Evolutionary conservation across 257 asterid species (phyloP).

Genomic region (Solanum peruvianum): DNA sequence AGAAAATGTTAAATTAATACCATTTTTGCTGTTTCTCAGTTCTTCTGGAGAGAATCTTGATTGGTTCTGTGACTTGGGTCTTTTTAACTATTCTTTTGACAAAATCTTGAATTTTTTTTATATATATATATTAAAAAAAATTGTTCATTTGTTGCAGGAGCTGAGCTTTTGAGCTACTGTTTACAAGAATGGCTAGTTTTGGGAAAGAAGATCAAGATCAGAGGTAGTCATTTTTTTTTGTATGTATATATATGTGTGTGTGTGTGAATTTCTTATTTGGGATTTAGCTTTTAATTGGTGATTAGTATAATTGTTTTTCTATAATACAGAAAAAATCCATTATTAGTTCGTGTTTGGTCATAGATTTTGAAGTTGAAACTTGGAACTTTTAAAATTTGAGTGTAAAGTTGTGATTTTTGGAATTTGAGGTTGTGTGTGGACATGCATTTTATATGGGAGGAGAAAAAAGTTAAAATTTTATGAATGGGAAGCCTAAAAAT

Average conservation of each 20-base stretch:
- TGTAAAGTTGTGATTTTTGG: background rate
- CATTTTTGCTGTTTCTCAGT: background rate
- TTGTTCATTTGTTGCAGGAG: slow-evolving; percentile 14
- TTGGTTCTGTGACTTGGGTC: background rate
- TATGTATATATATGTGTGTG: background rate
- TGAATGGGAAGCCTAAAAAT: background rate
- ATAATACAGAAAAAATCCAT: background rate
- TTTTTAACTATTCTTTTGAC: background rate
- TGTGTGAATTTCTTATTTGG: background rate
- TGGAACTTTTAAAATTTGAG: background rate
- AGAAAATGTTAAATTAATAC: background rate
- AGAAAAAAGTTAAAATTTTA: background rate
- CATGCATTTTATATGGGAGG: background rate
- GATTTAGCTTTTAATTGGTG: background rate
- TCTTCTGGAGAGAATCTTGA: background rate
- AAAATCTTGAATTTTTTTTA: background rate
- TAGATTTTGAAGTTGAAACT: background rate
- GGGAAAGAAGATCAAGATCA: slow-evolving; percentile 48
- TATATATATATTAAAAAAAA: background rate
- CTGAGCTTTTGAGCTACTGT: slow-evolving; percentile 8
- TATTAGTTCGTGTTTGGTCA: background rate
- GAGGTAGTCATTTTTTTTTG: slow-evolving; percentile 22
- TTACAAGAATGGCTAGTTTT: slow-evolving; percentile 33
- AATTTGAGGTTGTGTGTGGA: background rate
- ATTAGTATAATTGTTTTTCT: background rate